A percentile compares a stretch with the other conserved stretches of the same genome.
These are phyloP conservation scores for Neopestalotiopsis clavispora DNA, from an alignment of 2,329 filamentous ascomycete genomes.

Conservation along the genomic window DNA sequence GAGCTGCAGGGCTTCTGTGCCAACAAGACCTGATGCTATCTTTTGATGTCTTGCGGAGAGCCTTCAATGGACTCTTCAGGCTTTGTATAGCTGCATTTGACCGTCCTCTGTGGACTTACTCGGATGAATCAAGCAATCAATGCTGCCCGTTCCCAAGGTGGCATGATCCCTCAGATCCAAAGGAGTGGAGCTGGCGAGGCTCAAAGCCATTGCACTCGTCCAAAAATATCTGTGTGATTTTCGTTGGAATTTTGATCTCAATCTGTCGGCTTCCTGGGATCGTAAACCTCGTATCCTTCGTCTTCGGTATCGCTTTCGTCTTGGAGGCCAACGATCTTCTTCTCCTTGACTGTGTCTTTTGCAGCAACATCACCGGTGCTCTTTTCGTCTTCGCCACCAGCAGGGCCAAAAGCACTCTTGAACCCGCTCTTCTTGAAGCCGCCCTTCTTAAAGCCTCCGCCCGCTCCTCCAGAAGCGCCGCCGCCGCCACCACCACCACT, in stretches of 20 bases:
- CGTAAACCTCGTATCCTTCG: slow-evolving; percentile 73
- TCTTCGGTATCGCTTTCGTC: slow-evolving; percentile 71
- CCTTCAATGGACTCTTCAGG: too few species aligned
- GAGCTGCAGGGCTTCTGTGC: too few species aligned
- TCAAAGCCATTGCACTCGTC: not conserved
- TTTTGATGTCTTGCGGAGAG: too few species aligned
- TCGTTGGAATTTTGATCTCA: slow-evolving; percentile 41
- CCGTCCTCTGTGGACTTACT: too few species aligned
- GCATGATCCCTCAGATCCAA: not conserved
- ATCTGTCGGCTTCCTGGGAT: slow-evolving; percentile 64
- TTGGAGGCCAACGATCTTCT: slow-evolving; percentile 32
- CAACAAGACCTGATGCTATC: too few species aligned
- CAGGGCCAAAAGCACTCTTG: slow-evolving; percentile 73
- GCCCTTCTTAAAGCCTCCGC: slow-evolving; percentile 67
- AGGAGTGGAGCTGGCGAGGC: not conserved
- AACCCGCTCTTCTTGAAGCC: slow-evolving; percentile 85
- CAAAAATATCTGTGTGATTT: not conserved
- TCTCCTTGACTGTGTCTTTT: slow-evolving; percentile 40
- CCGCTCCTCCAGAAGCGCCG: slow-evolving; percentile 30
- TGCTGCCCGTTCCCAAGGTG: too few species aligned
- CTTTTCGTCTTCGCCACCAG: slow-evolving; percentile 48
- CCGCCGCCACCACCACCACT: slow-evolving; percentile 14
- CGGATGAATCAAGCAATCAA: too few species aligned
- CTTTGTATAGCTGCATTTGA: too few species aligned
- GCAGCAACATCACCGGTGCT: slow-evolving; percentile 36